A percentile compares a stretch with the other conserved stretches of the same genome.
Conservation (phyloP, 768 basidiomycete genomes). For the Paxillus rubicundulus region DNA sequence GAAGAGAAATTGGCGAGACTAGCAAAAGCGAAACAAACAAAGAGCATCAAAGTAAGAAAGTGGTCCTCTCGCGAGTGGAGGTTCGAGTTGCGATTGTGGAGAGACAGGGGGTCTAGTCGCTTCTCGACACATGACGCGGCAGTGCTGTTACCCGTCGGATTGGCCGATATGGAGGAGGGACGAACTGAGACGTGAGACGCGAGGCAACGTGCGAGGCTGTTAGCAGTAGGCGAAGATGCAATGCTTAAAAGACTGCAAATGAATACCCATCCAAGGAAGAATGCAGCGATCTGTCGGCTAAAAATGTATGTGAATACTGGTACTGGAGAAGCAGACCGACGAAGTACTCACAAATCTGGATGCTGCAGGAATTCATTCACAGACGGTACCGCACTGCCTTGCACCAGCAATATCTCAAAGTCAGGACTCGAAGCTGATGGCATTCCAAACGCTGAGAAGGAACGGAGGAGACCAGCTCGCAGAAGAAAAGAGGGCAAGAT, state of each 20-base stretch:
- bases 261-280: constrained; percentile 43
- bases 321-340: not conserved
- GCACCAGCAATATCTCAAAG: constrained; percentile 4
- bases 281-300: constrained; percentile 38
- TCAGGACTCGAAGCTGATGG: not conserved
- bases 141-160: not conserved
- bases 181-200: not conserved
- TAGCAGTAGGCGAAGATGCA: constrained; percentile 13
- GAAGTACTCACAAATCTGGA: constrained; percentile 32
- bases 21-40: constrained; percentile 30
- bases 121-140: not conserved
- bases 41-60: constrained; percentile 24
- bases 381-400: constrained; percentile 5
- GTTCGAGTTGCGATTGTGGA: not conserved
- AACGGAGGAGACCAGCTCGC: constrained; percentile 26
- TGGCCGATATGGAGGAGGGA: not conserved
- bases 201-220: not conserved
- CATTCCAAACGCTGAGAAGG: constrained; percentile 1
- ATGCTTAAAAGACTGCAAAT: constrained; percentile 31
- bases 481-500: not conserved
- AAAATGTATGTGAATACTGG: not conserved
- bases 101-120: not conserved
- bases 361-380: constrained; percentile 28
- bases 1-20: constrained; percentile 33
- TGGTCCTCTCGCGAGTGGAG: not conserved